Evolutionary conservation across 371 early-diverging fungal genomes (phyloP).

Genomic region (Furculomyces boomerangus): DNA sequence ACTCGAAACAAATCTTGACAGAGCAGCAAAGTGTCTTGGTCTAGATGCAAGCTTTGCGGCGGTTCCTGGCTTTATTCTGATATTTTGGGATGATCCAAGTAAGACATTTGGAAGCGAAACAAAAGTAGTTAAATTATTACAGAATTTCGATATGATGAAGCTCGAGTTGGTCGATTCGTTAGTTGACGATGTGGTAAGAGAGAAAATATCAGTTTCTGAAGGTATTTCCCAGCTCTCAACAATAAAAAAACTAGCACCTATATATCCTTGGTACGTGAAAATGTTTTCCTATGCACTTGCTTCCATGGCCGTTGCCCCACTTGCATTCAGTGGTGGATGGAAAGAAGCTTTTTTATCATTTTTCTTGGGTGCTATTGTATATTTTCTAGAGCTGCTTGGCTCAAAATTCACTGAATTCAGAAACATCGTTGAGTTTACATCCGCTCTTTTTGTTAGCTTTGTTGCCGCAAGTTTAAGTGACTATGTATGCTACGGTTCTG

Average conservation of each 20-base stretch:
- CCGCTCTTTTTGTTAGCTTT: slow-evolving; percentile 29
- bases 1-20: slow-evolving; percentile 2
- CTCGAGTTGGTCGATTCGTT: background rate
- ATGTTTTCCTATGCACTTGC: slow-evolving; percentile 19
- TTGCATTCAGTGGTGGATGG: slow-evolving; percentile 49
- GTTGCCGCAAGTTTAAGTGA: slow-evolving; percentile 19
- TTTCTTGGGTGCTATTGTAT: slow-evolving; percentile 33
- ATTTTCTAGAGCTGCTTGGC: slow-evolving; percentile 32
- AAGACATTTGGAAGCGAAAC: slow-evolving; percentile 6
- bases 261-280: slow-evolving; percentile 19
- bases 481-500: slow-evolving; percentile 35
- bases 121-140: background rate
- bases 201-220: slow-evolving; percentile 13
- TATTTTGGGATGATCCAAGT: slow-evolving; percentile 46
- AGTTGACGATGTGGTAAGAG: slow-evolving; percentile 21
- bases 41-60: slow-evolving; percentile 47
- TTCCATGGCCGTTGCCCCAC: slow-evolving; percentile 32
- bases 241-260: slow-evolving; percentile 12
- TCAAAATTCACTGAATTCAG: slow-evolving; percentile 36
- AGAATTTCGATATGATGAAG: background rate
- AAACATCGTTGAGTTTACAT: slow-evolving; percentile 18
- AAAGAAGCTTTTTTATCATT: slow-evolving; percentile 33
- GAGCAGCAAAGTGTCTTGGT: slow-evolving; percentile 26
- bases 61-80: slow-evolving; percentile 48
- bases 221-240: slow-evolving; percentile 10